Conservation (phyloP, 2,329 filamentous ascomycete genomes). For the Calonectria hongkongensis region DNA sequence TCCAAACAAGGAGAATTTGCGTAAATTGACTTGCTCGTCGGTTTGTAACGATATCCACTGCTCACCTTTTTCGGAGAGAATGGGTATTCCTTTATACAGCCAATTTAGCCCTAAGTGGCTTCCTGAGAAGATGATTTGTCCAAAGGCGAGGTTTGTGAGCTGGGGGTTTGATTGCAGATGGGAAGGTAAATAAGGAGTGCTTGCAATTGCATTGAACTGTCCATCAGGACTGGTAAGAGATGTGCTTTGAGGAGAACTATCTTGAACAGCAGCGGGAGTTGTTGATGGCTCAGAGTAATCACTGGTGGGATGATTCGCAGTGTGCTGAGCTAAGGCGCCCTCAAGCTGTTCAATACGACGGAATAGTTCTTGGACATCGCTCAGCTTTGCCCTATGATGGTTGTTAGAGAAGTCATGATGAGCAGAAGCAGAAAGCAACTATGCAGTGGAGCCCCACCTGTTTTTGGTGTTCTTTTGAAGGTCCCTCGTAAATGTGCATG, state of each 20-base stretch:
- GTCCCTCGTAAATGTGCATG: slow-evolving; percentile 51
- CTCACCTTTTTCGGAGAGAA: slow-evolving; percentile 34
- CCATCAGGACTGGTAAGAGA: neutral
- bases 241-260: slow-evolving; percentile 1
- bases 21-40: slow-evolving; percentile 28
- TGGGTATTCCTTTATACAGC: slow-evolving; percentile 39
- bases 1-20: slow-evolving; percentile 31
- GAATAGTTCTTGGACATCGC: slow-evolving; percentile 48
- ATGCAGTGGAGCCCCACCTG: slow-evolving; percentile 35
- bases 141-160: slow-evolving; percentile 17
- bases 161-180: neutral
- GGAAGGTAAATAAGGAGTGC: no score
- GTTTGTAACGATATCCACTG: slow-evolving; percentile 38
- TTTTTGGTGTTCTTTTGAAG: slow-evolving; percentile 46
- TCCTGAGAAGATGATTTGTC: slow-evolving; percentile 34
- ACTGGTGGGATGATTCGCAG: slow-evolving; percentile 34
- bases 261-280: slow-evolving; percentile 19
- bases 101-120: slow-evolving; percentile 40
- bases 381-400: slow-evolving; percentile 38
- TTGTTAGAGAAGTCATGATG: neutral
- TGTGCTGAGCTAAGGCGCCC: slow-evolving; percentile 38
- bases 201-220: neutral
- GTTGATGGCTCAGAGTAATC: slow-evolving; percentile 32
- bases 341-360: slow-evolving; percentile 47
- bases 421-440: no score